Evolutionary conservation across 2,329 filamentous ascomycete species (phyloP), one percentile per base, ranked within the genome.

Genomic region (Rutstroemia sydowiana): DNA sequence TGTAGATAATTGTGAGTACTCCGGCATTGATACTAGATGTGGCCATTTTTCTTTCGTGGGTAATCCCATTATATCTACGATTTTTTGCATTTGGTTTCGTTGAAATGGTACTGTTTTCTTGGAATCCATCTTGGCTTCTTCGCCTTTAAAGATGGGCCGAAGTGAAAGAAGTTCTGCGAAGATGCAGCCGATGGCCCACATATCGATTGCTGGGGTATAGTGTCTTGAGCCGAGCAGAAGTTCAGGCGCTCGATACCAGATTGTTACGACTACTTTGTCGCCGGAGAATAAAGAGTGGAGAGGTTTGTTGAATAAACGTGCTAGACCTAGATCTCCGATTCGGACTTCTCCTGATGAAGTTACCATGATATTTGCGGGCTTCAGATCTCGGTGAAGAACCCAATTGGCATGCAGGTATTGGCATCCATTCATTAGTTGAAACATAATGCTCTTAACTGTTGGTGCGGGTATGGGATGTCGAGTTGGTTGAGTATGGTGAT

Each of bases 91-190:
- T 71, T 98, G 93, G 63, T 96, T 96, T 13, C 91, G 82, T 69
- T 98, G 93, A 62, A 98, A 98, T 0, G 93, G 93, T 0, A 97
- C 91, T 0, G 88, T 93, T 72, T 97, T 97, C 70, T 98, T 98
- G 62, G 81, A 88, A 69, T 98, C 93, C 87, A 97, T 96, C 71
- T 98, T 98, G 14, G 93, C 93, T 70, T 98, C 93, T 65, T 98
- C 93, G 0, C 93, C 93, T 66, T 98, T 98, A 70, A 98, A 98
- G 50, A 98, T 97, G 0, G 93, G 93, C 1, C 92, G 79, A 3
- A 98, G 73, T 1, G 88, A 91, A 0, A 98, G 73, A 2, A 98
- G 75, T 68, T 98, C 93, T 2, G 93, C 93, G 65, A 98, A 97
- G 63, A 98, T 98, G 68, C 93, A 98, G 1, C 93, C 93, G 1